Conservation (phyloP, 1,284 basidiomycete genomes). For the Ustanciosporium gigantosporum region DNA sequence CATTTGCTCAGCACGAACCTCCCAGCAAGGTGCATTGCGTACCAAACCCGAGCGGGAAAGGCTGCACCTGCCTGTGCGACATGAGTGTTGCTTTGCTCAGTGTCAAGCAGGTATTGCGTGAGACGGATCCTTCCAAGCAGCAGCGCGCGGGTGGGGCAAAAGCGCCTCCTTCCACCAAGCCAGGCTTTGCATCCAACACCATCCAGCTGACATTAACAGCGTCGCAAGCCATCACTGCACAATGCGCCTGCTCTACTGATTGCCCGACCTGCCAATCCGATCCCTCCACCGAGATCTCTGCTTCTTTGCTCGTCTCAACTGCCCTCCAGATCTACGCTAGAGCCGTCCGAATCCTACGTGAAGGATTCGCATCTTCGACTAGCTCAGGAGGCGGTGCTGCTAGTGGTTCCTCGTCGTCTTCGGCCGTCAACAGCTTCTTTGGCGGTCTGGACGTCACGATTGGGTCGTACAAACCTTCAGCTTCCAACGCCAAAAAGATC, state of each 20-base stretch:
- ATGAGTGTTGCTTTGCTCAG: slow-evolving; percentile 51
- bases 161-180: not conserved
- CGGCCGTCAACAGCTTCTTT: slow-evolving; percentile 8
- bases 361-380: slow-evolving; percentile 38
- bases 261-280: slow-evolving; percentile 57
- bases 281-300: slow-evolving; percentile 46
- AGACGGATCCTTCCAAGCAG: slow-evolving; percentile 21
- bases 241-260: slow-evolving; percentile 55
- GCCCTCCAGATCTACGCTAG: slow-evolving; percentile 59
- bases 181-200: slow-evolving; percentile 15
- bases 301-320: slow-evolving; percentile 51
- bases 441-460: slow-evolving; percentile 52
- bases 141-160: not conserved
- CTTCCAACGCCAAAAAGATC: slow-evolving; percentile 52
- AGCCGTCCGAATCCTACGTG: slow-evolving; percentile 51
- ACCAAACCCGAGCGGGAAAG: slow-evolving; percentile 54
- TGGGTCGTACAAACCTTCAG: slow-evolving; percentile 47
- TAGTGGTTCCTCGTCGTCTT: not conserved
- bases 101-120: slow-evolving; percentile 40
- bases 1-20: slow-evolving; percentile 17
- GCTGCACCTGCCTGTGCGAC: slow-evolving; percentile 57
- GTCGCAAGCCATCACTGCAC: slow-evolving; percentile 52
- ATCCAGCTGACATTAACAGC: slow-evolving; percentile 56
- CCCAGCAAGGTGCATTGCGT: slow-evolving; percentile 57
- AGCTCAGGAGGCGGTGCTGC: not conserved